These are phyloP conservation scores for Xylariaceae sp. DNA, from an alignment of 2,329 filamentous ascomycete species.

Conservation along the genomic window DNA sequence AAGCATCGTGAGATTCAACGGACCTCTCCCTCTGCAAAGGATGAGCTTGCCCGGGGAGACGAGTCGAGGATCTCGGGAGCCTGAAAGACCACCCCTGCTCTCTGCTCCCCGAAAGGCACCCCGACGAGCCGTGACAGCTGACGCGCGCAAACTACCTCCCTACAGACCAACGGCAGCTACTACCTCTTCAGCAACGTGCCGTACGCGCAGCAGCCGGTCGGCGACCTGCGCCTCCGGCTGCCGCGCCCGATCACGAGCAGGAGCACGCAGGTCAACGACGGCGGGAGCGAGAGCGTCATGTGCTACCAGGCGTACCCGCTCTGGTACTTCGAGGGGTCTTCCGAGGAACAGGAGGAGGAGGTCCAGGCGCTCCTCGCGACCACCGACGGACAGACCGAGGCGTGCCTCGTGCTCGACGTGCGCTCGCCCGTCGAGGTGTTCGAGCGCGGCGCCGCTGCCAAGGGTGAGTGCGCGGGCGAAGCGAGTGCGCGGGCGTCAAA, in stretches of 20 bases:
- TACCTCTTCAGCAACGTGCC: conserved; percentile 33
- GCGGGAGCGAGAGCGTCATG: conserved; percentile 12
- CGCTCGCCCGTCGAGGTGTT: conserved; percentile 12
- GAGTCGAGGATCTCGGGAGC: too few species aligned
- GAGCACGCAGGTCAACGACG: conserved; percentile 17
- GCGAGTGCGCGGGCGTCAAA: too few species aligned
- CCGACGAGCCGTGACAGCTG: too few species aligned
- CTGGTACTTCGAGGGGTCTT: conserved; percentile 18
- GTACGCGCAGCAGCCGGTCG: conserved; percentile 29
- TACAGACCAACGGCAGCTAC: conserved; percentile 23
- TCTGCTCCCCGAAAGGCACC: too few species aligned
- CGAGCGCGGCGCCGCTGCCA: background rate
- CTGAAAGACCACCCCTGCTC: too few species aligned
- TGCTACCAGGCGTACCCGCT: conserved; percentile 25
- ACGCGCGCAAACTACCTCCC: background rate
- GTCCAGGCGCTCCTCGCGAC: conserved; percentile 7
- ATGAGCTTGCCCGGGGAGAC: too few species aligned
- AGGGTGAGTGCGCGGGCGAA: too few species aligned
- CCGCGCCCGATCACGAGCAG: conserved; percentile 19
- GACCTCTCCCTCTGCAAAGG: too few species aligned
- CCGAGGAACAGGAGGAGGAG: conserved; percentile 5
- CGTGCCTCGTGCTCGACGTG: conserved; percentile 17
- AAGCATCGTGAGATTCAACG: too few species aligned
- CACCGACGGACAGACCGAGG: conserved; percentile 17
- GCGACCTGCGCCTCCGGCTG: conserved; percentile 26